phyloP scores from a whole-genome alignment of 176 grass and related monocot genomes.

The Hsuehochloa calcarea region DNA sequence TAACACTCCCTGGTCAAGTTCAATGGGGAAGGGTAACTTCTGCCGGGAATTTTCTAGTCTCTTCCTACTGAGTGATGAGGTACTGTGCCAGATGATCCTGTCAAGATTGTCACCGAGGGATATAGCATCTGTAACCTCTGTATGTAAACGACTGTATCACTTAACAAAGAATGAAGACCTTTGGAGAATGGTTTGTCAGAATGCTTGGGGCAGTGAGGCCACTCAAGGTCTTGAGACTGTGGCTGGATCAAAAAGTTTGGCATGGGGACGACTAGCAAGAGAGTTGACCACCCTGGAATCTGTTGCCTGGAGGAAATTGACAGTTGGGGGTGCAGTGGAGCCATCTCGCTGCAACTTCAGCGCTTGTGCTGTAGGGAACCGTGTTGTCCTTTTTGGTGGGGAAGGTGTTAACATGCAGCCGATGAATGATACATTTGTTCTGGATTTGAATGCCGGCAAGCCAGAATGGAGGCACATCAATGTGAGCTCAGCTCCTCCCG shows the following conservation, averaged over 20 bases:
- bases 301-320: constrained; percentile 76
- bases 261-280: constrained; percentile 75
- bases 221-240: constrained; percentile 71
- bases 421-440: constrained; percentile 95
- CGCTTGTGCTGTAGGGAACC: constrained; percentile 87
- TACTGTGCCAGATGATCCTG: constrained; percentile 77
- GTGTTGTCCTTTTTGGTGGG: constrained; percentile 90
- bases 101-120: constrained; percentile 79
- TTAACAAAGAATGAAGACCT: constrained; percentile 89
- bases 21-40: constrained; percentile 42
- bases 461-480: constrained; percentile 93
- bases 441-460: constrained; percentile 81
- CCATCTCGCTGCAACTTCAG: constrained; percentile 96
- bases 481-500: constrained; percentile 82
- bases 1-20: constrained; percentile 27
- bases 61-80: constrained; percentile 80
- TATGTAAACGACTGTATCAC: constrained; percentile 64
- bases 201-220: constrained; percentile 78
- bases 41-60: constrained; percentile 63
- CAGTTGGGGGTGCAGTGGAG: constrained; percentile 76
- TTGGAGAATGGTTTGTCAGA: constrained; percentile 98
- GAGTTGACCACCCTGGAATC: constrained; percentile 89
- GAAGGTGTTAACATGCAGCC: constrained; percentile 97
- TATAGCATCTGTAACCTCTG: constrained; percentile 88
- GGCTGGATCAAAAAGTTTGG: constrained; percentile 69